phyloP scores from a whole-genome alignment of 495 filamentous ascomycete species.

The Trichoderma asperelloides region DNA sequence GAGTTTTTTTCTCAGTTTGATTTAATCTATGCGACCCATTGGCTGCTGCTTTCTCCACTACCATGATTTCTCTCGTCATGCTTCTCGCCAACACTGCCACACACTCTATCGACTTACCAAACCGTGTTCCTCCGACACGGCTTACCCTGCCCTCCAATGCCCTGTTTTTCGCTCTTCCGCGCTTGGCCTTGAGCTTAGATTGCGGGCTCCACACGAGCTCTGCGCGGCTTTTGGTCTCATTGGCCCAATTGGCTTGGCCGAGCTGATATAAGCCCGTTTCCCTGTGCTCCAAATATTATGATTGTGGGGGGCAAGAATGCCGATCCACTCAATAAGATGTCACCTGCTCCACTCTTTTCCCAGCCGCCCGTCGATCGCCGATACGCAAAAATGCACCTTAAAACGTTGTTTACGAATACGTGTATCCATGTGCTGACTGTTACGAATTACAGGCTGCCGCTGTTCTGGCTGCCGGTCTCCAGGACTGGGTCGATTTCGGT shows the following conservation, averaged over 20 bases:
- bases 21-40: background rate
- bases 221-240: background rate
- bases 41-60: background rate
- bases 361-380: background rate
- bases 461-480: slow-evolving; percentile 66
- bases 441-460: slow-evolving; percentile 49
- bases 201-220: slow-evolving; percentile 14
- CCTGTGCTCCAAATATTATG: background rate
- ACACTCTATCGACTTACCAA: slow-evolving; percentile 1
- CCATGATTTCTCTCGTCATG: background rate
- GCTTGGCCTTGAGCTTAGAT: slow-evolving; percentile 6
- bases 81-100: background rate
- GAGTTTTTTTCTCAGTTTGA: slow-evolving; percentile 25
- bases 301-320: background rate
- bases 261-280: background rate
- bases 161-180: slow-evolving; percentile 8
- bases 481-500: slow-evolving; percentile 77
- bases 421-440: slow-evolving; percentile 9
- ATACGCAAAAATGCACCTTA: background rate
- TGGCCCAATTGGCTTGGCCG: background rate
- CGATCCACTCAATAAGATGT: slow-evolving; percentile 8
- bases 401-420: background rate
- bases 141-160: background rate
- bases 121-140: background rate
- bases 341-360: background rate